Percentiles rank a stretch among this genome's conserved stretches.
phyloP scores from a whole-genome alignment of 2,329 filamentous ascomycete genomes.

The Meredithiella fracta region DNA sequence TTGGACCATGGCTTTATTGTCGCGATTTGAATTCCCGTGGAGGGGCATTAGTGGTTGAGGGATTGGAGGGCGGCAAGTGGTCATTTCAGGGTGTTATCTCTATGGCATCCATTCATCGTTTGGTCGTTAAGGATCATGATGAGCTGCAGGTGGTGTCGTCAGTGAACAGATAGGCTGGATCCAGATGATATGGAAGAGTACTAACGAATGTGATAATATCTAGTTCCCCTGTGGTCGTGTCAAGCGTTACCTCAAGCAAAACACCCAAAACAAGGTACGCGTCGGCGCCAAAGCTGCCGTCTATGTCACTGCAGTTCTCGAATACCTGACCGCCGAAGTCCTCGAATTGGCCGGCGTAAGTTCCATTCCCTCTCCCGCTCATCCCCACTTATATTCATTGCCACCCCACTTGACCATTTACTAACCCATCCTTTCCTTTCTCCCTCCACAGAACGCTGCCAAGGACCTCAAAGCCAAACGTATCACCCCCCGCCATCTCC shows the following conservation, averaged over 20 bases:
- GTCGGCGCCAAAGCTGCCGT: constrained; percentile 94
- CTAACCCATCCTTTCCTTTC: not conserved
- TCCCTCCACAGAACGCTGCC: constrained; percentile 59
- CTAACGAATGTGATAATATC: not conserved
- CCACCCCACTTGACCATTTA: not conserved
- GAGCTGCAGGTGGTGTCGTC: too few species aligned
- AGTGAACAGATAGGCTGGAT: too few species aligned
- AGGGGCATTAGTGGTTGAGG: too few species aligned
- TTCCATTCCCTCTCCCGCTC: constrained; percentile 18
- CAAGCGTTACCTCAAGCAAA: constrained; percentile 98
- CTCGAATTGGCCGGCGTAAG: constrained; percentile 84
- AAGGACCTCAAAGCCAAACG: constrained; percentile 99
- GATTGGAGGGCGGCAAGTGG: too few species aligned
- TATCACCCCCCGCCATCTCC: constrained; percentile 92
- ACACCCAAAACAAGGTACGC: constrained; percentile 99
- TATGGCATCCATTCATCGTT: too few species aligned
- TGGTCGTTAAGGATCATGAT: too few species aligned
- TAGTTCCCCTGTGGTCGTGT: constrained; percentile 99
- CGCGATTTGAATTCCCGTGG: too few species aligned
- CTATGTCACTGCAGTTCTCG: constrained; percentile 91
- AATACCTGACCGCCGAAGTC: constrained; percentile 97
- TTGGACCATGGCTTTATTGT: too few species aligned
- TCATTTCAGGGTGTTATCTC: too few species aligned
- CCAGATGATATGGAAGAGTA: not conserved
- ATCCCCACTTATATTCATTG: not conserved